Base-by-base conservation (phyloP, 164 flowering plant species). In the Houttuynia cordata region DNA sequence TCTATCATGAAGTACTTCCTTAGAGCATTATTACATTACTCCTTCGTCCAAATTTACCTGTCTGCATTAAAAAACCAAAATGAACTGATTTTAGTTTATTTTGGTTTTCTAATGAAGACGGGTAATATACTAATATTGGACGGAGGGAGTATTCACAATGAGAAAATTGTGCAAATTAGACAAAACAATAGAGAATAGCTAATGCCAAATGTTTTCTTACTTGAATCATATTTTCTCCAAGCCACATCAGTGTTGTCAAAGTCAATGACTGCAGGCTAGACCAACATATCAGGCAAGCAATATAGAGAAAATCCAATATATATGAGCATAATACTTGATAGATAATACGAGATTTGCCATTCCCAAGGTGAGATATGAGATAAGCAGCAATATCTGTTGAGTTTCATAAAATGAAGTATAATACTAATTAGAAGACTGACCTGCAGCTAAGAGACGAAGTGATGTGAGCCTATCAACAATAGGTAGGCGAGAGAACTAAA, bases 221-320 rank as follows among this genome's bases (percentile, higher is more conserved):
- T 73, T 60, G 81, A 58, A 58, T 84, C 90, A 52, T 84, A 84
- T 64, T 75, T 82, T 71, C 79, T 77, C 90, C 90, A 84, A n/a
- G 85, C 76, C 9, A 66, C 42, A 54, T 84, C 85, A 21, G 85
- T 84, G 69, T 82, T 84, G 77, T 84, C 90, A 55, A 84, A 84
- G 67, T 82, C 85, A 13, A 82, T 67, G 19, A 75, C 90, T 84
- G 80, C 71, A 71, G 57, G 60, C 14, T 24, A 40, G 22, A 37
- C 17, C 30, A 7, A 8, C 58, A 61, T 24, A 65, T 22, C 22
- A 51, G 42, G 34, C 17, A 9, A 23, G 39, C 37, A 30, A 30
- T 30, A 30, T 6, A 30, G 37, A 30, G 37, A 30, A 30, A 30
- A 30, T 30, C 37, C 37, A 30, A 2, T 30, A 45, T 8, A 41